Evolutionary conservation across 2,329 filamentous ascomycete genomes (phyloP), one percentile per base, ranked within the genome.

Genomic region (Aspergillus luchuensis): DNA sequence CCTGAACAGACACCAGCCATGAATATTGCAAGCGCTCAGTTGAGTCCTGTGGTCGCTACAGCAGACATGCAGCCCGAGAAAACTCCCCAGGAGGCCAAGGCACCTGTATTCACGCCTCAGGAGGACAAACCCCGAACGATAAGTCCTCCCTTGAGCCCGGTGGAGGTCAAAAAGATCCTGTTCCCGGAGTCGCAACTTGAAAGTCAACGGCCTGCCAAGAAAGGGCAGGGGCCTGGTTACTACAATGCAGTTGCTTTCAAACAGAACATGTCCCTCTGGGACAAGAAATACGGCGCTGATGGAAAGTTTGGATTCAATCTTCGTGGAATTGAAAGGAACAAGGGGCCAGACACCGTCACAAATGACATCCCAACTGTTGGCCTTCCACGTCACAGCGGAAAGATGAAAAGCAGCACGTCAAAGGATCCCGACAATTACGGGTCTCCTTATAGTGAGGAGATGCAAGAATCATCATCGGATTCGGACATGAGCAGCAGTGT

Each of bases 231-330:
- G 30, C 75, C 79, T 48, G 82, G 81, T 61, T 77, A 78, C 50
- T 87, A 85, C 64, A 74, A 79, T 41, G 81, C 84, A 0, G 74
- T 87, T 7, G 66, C 72, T 8, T 87, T 87, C 68, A 80, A 79
- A 63, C 74, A 76, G 38, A 80, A 78, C 54, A 69, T 85, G 58
- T 74, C 75, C 41, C 66, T 77, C 23, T 80, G 81, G 58, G 81
- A 85, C 67, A 74, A 81, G 21, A 87, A 85, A 66, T 87, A 87
- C 71, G 75, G 78, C 43, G 60, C 74, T 49, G 72, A 77, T 33
- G 82, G 82, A 8, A 80, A 79, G 51, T 85, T 79, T 59, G 76
- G 74, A 66, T 79, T 80, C 49, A 62, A 67, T 17, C 55, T 65
- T 33, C 58, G 63, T 8, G 58, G 49, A 4, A 50, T 58, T 10